These are phyloP conservation scores for Urtica urens DNA, from an alignment of 306 rosid genomes.

Conservation along the genomic window DNA sequence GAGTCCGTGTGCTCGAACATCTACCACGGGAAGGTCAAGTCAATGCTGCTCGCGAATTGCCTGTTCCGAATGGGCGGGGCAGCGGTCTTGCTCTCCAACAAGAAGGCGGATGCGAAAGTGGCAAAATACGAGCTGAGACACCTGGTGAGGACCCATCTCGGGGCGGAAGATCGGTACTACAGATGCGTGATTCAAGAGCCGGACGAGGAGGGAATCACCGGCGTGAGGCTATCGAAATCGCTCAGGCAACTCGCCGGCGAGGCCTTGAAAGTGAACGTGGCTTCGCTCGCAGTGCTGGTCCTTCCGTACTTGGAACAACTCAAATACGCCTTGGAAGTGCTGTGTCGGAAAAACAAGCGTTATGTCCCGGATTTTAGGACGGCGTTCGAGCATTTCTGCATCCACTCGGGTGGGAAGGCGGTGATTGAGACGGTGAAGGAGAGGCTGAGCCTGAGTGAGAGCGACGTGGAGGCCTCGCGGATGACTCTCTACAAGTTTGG, in stretches of 20 bases:
- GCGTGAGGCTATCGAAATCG: slow-evolving; percentile 38
- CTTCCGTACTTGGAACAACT: slow-evolving; percentile 58
- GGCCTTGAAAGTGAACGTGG: slow-evolving; percentile 42
- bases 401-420: slow-evolving; percentile 69
- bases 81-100: slow-evolving; percentile 48
- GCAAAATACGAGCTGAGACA: slow-evolving; percentile 54
- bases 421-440: slow-evolving; percentile 49
- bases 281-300: slow-evolving; percentile 37
- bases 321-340: slow-evolving; percentile 24
- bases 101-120: slow-evolving; percentile 30
- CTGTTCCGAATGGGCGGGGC: slow-evolving; percentile 72
- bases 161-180: slow-evolving; percentile 46
- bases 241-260: slow-evolving; percentile 44
- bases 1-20: slow-evolving; percentile 52
- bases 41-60: slow-evolving; percentile 47
- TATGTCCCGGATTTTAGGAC: slow-evolving; percentile 41
- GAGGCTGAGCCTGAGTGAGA: slow-evolving; percentile 38
- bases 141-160: slow-evolving; percentile 49
- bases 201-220: slow-evolving; percentile 34
- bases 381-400: slow-evolving; percentile 61
- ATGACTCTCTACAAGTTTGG: slow-evolving; percentile 70
- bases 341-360: slow-evolving; percentile 24
- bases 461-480: slow-evolving; percentile 60
- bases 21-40: slow-evolving; percentile 35
- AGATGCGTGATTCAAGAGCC: slow-evolving; percentile 41